Base-by-base conservation (phyloP, 164 flowering plant genomes). In the Stephania cephalantha region DNA sequence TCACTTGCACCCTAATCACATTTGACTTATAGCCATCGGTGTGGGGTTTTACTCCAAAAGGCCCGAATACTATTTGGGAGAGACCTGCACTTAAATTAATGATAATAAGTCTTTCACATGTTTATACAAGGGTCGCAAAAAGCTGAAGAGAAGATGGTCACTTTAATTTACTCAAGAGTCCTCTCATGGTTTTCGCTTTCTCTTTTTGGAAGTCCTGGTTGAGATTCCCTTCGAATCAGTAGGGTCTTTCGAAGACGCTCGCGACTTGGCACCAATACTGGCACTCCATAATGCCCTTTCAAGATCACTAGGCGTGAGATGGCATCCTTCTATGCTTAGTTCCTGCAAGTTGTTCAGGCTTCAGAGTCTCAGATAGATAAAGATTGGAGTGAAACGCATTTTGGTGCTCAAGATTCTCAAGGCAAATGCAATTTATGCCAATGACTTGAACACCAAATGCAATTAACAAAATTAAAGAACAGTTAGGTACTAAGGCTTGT, bases 251-350 rank as follows among this genome's bases (percentile, higher is more conserved):
- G 82, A 69, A 9, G 85, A 77, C 22, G 75, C 74, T 72, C 0
- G 61, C 73, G 75, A 68, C 82, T 87, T 88, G 71, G 76, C 81
- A 67, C 86, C 90, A 4, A 88, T 71, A 61, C 88, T 82, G 55
- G 85, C 80, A 79, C 97, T 87, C 97, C 98, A 92, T 63, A 94
- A 80, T 65, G 97, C 97, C 76, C 91, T 88, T 81, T 94, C 97
- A 44, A 91, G 85, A 81, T 92, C 97, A 22, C 95, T 88, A 50
- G 98, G 90, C 18, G 93, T 87, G 78, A 90, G 87, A 55, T 70
- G 25, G 6, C 79, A 84, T 31, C 80, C 90, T 46, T 85, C 82
- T 6, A 73, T 69, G 76, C 87, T 86, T 72, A 94, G 74, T 73
- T 92, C 96, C 97, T 94, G 88, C 71, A 78, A 46, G 63, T 48